A percentile compares a stretch with the other conserved stretches of the same genome.
phyloP scores from a whole-genome alignment of 768 basidiomycete genomes.

The Myochromella boudieri region DNA sequence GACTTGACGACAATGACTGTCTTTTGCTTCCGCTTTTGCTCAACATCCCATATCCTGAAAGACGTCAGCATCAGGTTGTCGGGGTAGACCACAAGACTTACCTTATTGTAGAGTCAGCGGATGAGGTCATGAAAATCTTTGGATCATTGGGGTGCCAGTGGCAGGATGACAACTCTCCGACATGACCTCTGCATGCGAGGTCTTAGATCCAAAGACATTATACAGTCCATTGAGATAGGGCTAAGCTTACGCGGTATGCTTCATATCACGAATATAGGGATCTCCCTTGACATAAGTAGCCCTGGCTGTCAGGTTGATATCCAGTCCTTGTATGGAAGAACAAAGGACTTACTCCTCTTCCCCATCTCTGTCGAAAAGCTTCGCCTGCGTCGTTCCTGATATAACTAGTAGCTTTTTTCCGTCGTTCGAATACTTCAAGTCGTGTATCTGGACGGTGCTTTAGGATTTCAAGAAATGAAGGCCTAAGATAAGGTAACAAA shows the following conservation, averaged over 20 bases:
- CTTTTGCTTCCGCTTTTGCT: constrained; percentile 92
- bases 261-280: constrained; percentile 98
- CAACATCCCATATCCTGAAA: constrained; percentile 88
- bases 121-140: constrained; percentile 85
- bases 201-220: constrained; percentile 7
- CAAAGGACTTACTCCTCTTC: constrained; percentile 76
- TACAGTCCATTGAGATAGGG: constrained; percentile 3
- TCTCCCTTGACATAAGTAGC: constrained; percentile 90
- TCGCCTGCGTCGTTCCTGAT: constrained; percentile 86
- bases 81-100: constrained; percentile 25
- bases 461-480: not conserved
- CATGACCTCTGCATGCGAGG: constrained; percentile 72
- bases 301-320: constrained; percentile 56
- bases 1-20: constrained; percentile 95
- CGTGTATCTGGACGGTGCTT: constrained; percentile 64
- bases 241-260: constrained; percentile 85
- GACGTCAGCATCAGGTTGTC: constrained; percentile 3
- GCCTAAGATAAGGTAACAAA: constrained; percentile 39
- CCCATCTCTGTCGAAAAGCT: constrained; percentile 89
- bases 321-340: constrained; percentile 20
- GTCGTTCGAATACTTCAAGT: constrained; percentile 86
- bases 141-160: constrained; percentile 91
- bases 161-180: constrained; percentile 86
- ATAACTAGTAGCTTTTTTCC: constrained; percentile 85
- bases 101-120: constrained; percentile 96